These are phyloP conservation scores for Ilyonectria mors-panacis DNA, from an alignment of 2,329 filamentous ascomycete genomes.

Conservation along the genomic window DNA sequence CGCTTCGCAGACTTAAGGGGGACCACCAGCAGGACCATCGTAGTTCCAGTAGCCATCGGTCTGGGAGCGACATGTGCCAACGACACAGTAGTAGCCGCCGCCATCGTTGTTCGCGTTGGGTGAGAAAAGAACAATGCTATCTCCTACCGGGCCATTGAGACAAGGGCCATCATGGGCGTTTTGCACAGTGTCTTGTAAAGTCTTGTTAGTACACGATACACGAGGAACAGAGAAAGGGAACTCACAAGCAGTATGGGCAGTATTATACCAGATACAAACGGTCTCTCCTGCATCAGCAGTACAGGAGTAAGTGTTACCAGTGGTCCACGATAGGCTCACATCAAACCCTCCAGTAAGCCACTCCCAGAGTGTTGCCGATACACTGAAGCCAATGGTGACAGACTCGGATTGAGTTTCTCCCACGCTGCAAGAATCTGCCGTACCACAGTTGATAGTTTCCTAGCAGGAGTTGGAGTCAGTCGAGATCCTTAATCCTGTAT, in stretches of 20 bases:
- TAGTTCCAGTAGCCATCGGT: slow-evolving; percentile 23
- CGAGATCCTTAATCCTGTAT: not conserved
- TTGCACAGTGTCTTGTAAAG: slow-evolving; percentile 1
- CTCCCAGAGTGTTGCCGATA: not conserved
- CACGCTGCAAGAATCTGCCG: not conserved
- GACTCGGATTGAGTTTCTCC: not conserved
- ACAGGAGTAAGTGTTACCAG: slow-evolving; percentile 17
- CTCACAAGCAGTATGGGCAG: slow-evolving; percentile 26
- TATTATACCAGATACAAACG: slow-evolving; percentile 26
- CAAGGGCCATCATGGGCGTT: not conserved
- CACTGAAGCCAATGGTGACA: slow-evolving; percentile 10
- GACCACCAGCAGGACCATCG: slow-evolving; percentile 19
- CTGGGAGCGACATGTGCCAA: slow-evolving; percentile 18
- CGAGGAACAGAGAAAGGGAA: not conserved
- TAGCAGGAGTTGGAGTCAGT: not conserved
- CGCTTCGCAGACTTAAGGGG: not conserved
- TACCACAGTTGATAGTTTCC: slow-evolving; percentile 12
- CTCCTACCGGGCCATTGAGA: not conserved
- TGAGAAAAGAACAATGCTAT: slow-evolving; percentile 9
- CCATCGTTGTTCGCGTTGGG: slow-evolving; percentile 14
- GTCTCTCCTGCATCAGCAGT: slow-evolving; percentile 11
- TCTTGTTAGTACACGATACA: not conserved
- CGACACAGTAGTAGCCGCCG: slow-evolving; percentile 25
- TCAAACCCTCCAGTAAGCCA: slow-evolving; percentile 21
- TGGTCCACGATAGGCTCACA: slow-evolving; percentile 7